Base-by-base conservation (phyloP, 345 rosid genomes). In the Arabis hirsuta region DNA sequence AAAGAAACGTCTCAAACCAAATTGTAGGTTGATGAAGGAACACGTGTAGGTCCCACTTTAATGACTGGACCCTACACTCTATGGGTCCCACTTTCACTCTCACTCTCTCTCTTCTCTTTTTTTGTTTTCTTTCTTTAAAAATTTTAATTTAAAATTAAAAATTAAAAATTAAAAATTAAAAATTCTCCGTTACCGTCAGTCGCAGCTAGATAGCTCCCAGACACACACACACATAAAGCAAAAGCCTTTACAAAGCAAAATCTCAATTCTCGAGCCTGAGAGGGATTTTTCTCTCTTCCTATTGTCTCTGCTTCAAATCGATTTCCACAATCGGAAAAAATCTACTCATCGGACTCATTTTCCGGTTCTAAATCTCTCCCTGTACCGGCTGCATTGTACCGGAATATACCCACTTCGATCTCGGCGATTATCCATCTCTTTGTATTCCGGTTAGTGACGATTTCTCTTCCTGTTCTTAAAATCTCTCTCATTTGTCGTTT, bases 1-100 rank as follows among this genome's bases (percentile, higher is more conserved):
- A 36, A 52, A 67, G 62, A 75, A 75, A 61, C 66, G 69, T 66
- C 52, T 59, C 3, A 82, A 80, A 87, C 24, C 42, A 74, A 65
- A 32, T 39, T 89, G 93, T 81, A 78, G 87, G 58, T 76, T 24
- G 82, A 85, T 85, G 85, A 59, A 79, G 84, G 62, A 76, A 80
- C 95, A 86, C 26, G 31, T 3, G 51, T 64, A 77, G 88, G 78
- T 29, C 78, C 84, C 31, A 62, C 34, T 47, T 65, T 62, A 61
- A 61, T 73, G 8, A 55, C 66, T 62, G 59, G 57, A 82, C 81
- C 82, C 76, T 59, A 41, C 13, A 1, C 2, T 3, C 0, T 0
- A 0, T 5, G 60, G 82, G 16, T 4, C 81, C 82, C 73, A 20
- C 45, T 32, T 38, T 46, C 52, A 29, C 58, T 16, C 48, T n/a